Conservation (phyloP, 108 stramenopile genomes). For the Cyclotella distinguenda region DNA sequence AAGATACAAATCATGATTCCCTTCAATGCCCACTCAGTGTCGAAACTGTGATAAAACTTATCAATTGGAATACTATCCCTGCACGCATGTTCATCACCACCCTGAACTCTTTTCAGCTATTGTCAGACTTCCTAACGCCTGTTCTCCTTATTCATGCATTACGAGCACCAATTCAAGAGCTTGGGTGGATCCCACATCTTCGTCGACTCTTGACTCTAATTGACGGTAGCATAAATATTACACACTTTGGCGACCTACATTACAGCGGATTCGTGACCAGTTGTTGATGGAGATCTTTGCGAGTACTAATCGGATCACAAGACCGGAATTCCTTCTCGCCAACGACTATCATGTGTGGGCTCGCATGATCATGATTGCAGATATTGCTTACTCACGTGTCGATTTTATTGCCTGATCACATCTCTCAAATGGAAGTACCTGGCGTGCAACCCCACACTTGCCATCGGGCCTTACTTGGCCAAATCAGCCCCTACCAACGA, state of each 20-base stretch:
- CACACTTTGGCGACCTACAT: background rate
- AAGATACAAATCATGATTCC: background rate
- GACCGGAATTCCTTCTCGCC: background rate
- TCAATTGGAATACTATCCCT: background rate
- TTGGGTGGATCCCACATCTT: background rate
- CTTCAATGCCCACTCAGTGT: background rate
- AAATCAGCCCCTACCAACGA: too few relatives aligned
- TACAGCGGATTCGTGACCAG: background rate
- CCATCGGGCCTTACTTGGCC: too few relatives aligned
- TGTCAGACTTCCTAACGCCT: background rate
- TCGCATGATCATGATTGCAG: background rate
- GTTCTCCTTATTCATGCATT: background rate
- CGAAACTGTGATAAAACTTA: background rate
- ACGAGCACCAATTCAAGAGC: background rate
- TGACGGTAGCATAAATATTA: background rate
- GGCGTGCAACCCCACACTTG: too few relatives aligned
- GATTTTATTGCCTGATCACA: background rate
- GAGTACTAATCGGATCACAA: background rate
- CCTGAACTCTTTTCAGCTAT: conserved; percentile 2
- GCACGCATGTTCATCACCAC: background rate
- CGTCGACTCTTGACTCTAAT: background rate
- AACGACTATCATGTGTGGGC: background rate
- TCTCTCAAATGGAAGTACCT: background rate
- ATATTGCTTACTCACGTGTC: background rate
- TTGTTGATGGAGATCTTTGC: background rate